phyloP scores from a whole-genome alignment of 2,329 filamentous ascomycete species.

The Diaporthe ilicicola region DNA sequence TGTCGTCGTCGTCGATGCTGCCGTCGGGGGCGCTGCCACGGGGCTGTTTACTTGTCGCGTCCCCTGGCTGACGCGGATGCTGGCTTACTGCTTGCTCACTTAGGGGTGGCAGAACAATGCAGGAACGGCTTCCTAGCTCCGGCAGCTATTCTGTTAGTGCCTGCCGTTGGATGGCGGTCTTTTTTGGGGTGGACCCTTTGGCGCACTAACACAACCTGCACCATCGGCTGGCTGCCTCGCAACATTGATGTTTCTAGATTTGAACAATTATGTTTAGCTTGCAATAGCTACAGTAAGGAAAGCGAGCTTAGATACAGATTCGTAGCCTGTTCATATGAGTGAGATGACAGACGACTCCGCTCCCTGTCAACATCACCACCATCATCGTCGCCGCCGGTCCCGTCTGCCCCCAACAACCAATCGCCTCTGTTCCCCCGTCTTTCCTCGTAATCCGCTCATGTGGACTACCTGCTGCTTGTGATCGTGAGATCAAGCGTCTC shows the following conservation, averaged over 20 bases:
- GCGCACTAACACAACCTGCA: conserved; percentile 3
- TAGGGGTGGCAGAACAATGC: not conserved
- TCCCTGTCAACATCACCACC: not conserved
- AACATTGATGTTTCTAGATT: not conserved
- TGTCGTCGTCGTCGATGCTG: not conserved
- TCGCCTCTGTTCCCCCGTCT: not conserved
- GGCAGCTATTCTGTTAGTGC: conserved; percentile 22
- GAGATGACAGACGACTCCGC: not conserved
- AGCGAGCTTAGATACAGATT: not conserved
- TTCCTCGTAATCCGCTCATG: too few species aligned
- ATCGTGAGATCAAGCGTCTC: not conserved
- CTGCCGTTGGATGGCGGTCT: not conserved
- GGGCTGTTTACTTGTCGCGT: conserved; percentile 28
- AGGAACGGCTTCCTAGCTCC: not conserved
- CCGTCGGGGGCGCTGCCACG: not conserved
- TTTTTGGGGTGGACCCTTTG: not conserved
- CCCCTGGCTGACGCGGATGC: conserved; percentile 19
- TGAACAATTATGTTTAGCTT: not conserved
- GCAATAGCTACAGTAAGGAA: conserved; percentile 3
- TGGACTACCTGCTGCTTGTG: not conserved
- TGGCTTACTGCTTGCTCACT: not conserved
- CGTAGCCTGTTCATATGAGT: conserved; percentile 9
- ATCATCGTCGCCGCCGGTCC: not conserved
- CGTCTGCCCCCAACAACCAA: too few species aligned
- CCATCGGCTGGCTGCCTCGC: not conserved